Conservation (phyloP, 2,329 filamentous ascomycete species). For the Penicillium sp. region DNA sequence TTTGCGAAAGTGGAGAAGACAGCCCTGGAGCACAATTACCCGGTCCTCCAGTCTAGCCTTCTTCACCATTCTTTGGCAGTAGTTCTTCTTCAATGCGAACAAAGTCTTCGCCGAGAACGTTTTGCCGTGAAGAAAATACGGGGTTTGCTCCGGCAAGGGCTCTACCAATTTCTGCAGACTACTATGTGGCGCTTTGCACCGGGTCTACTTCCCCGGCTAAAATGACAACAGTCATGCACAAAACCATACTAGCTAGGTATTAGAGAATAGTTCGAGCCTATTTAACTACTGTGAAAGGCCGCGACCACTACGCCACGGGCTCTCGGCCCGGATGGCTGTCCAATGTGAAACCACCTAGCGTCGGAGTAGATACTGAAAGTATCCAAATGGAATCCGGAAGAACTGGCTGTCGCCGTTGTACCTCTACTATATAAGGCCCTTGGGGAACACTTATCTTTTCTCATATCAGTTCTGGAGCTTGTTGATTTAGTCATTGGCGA, state of each 20-base stretch:
- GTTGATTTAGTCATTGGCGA: background rate
- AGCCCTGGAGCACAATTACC: background rate
- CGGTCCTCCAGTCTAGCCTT: constrained; percentile 10
- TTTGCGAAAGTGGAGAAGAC: background rate
- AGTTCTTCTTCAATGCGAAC: background rate
- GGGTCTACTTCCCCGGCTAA: background rate
- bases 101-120: constrained; percentile 1
- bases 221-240: background rate
- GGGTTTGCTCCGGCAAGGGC: constrained; percentile 8
- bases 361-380: background rate
- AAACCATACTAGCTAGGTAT: background rate
- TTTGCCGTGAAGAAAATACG: constrained; percentile 14
- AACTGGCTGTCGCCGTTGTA: background rate
- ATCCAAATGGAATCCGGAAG: background rate
- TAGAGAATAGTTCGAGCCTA: background rate
- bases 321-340: constrained; percentile 11
- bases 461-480: background rate
- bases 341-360: constrained; percentile 3
- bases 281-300: constrained; percentile 5
- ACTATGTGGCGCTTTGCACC: background rate
- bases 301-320: constrained; percentile 23
- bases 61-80: background rate
- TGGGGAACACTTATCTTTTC: background rate
- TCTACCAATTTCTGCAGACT: background rate
- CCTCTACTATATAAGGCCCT: constrained; percentile 8